A percentile compares a stretch with the other conserved stretches of the same genome.
phyloP scores from a whole-genome alignment of 169 alveolate species.

The Plasmodium gonderi region DNA sequence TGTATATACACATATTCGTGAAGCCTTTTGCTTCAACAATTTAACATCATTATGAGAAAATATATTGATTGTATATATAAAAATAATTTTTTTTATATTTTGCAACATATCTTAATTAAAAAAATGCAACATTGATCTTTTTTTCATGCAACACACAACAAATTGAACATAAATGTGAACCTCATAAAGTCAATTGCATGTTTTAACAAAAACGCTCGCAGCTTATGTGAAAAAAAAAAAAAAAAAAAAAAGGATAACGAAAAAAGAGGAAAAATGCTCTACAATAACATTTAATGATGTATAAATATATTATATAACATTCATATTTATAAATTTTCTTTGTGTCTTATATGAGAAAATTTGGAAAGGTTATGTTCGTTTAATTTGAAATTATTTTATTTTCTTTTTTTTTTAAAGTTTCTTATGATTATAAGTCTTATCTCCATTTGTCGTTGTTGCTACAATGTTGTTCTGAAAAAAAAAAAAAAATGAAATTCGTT shows the following conservation, averaged over 20 bases:
- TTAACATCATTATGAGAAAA: neutral
- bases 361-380: neutral
- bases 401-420: constrained; percentile 24
- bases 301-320: constrained; percentile 1
- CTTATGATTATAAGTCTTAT: constrained; percentile 39
- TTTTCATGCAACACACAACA: constrained; percentile 20
- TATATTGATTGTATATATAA: neutral
- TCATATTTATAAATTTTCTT: constrained; percentile 10
- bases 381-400: constrained; percentile 7
- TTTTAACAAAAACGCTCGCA: constrained; percentile 21
- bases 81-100: neutral
- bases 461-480: constrained; percentile 33
- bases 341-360: constrained; percentile 10
- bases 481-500: constrained; percentile 25
- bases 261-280: neutral
- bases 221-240: constrained; percentile 6
- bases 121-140: constrained; percentile 59
- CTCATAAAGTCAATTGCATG: constrained; percentile 35
- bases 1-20: neutral
- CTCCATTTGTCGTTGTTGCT: constrained; percentile 1
- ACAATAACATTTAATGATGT: neutral
- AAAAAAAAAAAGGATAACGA: too few relatives aligned
- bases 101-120: constrained; percentile 2
- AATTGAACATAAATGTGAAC: constrained; percentile 19
- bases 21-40: neutral